Evolutionary conservation across 2,329 filamentous ascomycete species (phyloP).

Genomic region (Colletotrichum paranaense): DNA sequence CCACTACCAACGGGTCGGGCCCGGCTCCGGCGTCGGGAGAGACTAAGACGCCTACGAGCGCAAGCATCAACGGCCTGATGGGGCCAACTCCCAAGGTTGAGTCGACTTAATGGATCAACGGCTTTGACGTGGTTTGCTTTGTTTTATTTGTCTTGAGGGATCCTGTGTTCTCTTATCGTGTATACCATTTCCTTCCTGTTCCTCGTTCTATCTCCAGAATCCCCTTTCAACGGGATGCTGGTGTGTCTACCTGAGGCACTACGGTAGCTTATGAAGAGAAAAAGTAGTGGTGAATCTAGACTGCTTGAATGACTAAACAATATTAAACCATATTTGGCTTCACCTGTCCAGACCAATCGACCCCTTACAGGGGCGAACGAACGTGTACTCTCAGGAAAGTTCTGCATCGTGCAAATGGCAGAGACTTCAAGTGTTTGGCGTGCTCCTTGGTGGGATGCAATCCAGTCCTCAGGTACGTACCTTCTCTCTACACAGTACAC

Average conservation of each 20-base stretch:
- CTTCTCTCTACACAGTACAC: not conserved
- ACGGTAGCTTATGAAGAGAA: constrained; percentile 32
- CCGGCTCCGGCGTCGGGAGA: constrained; percentile 62
- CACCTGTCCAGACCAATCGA: not conserved
- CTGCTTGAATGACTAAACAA: not conserved
- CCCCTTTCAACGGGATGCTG: constrained; percentile 1
- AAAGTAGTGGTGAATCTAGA: constrained; percentile 3
- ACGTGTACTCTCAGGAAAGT: too few relatives aligned
- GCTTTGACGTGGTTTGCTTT: constrained; percentile 9
- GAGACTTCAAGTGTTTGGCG: not conserved
- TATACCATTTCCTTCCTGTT: constrained; percentile 37
- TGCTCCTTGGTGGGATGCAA: not conserved
- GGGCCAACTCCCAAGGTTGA: constrained; percentile 61
- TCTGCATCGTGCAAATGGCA: not conserved
- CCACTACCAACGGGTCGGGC: constrained; percentile 53
- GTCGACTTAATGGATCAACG: constrained; percentile 39
- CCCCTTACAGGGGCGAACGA: not conserved
- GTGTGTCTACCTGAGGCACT: constrained; percentile 17
- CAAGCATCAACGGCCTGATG: constrained; percentile 60
- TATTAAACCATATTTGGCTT: not conserved
- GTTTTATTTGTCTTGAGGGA: constrained; percentile 32
- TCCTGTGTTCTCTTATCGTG: constrained; percentile 29
- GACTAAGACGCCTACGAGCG: constrained; percentile 63
- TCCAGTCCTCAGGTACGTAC: not conserved
- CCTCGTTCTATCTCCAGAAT: constrained; percentile 9